A percentile compares a stretch with the other conserved stretches of the same genome.
These are phyloP conservation scores for Infundibulicybe gibba DNA, from an alignment of 768 basidiomycete genomes.

Conservation along the genomic window DNA sequence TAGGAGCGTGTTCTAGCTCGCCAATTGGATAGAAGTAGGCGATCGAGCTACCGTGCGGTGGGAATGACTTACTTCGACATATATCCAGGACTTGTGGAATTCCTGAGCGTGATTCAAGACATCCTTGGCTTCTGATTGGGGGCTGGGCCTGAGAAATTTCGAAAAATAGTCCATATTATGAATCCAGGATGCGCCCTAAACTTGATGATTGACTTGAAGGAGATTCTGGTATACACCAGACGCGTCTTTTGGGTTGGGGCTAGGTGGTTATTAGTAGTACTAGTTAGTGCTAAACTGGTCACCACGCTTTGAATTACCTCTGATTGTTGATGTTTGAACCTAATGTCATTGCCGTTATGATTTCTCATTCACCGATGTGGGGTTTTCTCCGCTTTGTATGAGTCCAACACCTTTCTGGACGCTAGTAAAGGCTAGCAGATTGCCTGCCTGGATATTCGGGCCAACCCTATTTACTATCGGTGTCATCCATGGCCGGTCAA, in stretches of 20 bases:
- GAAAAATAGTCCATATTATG: slow-evolving; percentile 78
- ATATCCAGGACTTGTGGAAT: slow-evolving; percentile 74
- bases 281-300: too few relatives aligned
- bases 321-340: too few relatives aligned
- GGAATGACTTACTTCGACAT: slow-evolving; percentile 53
- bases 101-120: slow-evolving; percentile 66
- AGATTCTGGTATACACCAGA: neutral
- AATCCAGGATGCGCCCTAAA: neutral
- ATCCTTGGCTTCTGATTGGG: slow-evolving; percentile 43
- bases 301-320: too few relatives aligned
- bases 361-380: too few relatives aligned
- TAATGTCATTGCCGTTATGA: too few relatives aligned
- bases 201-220: neutral
- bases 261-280: too few relatives aligned
- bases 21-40: slow-evolving; percentile 7
- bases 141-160: slow-evolving; percentile 59
- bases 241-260: too few relatives aligned
- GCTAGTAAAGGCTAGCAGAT: too few relatives aligned
- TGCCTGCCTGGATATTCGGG: too few relatives aligned
- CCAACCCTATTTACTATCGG: too few relatives aligned
- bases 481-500: too few relatives aligned
- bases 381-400: too few relatives aligned
- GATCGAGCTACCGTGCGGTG: neutral
- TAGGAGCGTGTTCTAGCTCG: slow-evolving; percentile 67
- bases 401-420: neutral